Base-by-base conservation (phyloP, 2,329 filamentous ascomycete species). In the Hypoxylon sp. region DNA sequence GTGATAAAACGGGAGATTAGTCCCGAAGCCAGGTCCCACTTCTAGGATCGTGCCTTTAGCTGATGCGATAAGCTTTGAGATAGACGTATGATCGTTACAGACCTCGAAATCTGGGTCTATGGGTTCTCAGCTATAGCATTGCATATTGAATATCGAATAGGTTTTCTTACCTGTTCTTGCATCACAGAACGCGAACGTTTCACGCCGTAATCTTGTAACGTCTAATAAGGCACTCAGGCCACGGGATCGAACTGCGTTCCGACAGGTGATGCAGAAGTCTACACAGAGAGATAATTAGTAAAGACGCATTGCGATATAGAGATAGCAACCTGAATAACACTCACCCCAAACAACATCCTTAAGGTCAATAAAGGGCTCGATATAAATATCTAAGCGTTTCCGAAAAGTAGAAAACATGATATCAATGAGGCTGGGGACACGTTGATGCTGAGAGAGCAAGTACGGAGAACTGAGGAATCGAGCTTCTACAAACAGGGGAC, bases 1-100 rank as follows among this genome's bases (percentile, higher is more conserved):
- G 70, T 81, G 75, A 66, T 77, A 84, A 33, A 78, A 77, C 22
- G 77, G 76, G 11, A 84, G 77, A 67, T 84, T 82, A 67, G 82
- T 84, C 31, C 83, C 83, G 47, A 78, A 67, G 2, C 82, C 82
- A 3, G 83, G 81, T 19, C 83, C 83, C 1, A 84, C 76, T 65
- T 85, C 83, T 35, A 85, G 79, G 50, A 84, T 74, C 5, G 75
- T 66, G 33, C 83, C 82, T 6, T 47, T 37, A 10, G 71, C 70
- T 19, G 70, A 66, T 17, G 59, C 17, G 8, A 77, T 29, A 74
- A 78, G 67, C 72, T 76, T 76, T 24, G 80, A 77, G 24, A 80
- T 74, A 59, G 64, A 54, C 14, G 78, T 80, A 5, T 77, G 80
- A 42, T 77, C 59, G 73, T 81, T 79, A 6, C 10, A 5, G 31